These are phyloP conservation scores for Flaveria sonorensis DNA, from an alignment of 129 eudicot genomes.

Conservation along the genomic window DNA sequence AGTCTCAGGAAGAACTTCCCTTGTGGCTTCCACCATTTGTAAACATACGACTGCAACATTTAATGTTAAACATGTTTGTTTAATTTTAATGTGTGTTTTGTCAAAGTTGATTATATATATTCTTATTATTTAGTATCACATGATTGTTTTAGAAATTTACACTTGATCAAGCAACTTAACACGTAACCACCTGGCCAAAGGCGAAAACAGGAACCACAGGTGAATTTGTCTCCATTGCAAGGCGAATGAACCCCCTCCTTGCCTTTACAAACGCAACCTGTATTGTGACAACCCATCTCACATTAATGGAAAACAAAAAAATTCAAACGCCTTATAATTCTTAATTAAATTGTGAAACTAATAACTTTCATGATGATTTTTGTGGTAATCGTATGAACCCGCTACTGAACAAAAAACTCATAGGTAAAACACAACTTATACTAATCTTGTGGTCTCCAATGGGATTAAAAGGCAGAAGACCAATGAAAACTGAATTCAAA, in stretches of 20 bases:
- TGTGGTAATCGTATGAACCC: too few species aligned
- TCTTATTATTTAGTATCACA: too few species aligned
- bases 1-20: constrained; percentile 59
- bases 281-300: neutral
- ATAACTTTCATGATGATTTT: too few species aligned
- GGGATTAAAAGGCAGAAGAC: too few species aligned
- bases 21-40: constrained; percentile 88
- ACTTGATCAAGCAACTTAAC: neutral
- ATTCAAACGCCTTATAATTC: neutral
- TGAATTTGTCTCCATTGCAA: constrained; percentile 73
- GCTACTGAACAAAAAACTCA: too few species aligned
- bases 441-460: too few species aligned
- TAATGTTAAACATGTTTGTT: too few species aligned
- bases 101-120: too few species aligned
- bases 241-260: constrained; percentile 77
- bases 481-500: too few species aligned
- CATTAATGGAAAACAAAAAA: neutral
- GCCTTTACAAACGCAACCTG: constrained; percentile 64
- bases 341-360: neutral
- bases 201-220: constrained; percentile 87
- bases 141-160: neutral
- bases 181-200: constrained; percentile 71
- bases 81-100: too few species aligned
- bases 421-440: neutral
- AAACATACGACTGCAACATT: constrained; percentile 55